Conservation (phyloP, 1,284 basidiomycete genomes). For the Ganoderma boninense region DNA sequence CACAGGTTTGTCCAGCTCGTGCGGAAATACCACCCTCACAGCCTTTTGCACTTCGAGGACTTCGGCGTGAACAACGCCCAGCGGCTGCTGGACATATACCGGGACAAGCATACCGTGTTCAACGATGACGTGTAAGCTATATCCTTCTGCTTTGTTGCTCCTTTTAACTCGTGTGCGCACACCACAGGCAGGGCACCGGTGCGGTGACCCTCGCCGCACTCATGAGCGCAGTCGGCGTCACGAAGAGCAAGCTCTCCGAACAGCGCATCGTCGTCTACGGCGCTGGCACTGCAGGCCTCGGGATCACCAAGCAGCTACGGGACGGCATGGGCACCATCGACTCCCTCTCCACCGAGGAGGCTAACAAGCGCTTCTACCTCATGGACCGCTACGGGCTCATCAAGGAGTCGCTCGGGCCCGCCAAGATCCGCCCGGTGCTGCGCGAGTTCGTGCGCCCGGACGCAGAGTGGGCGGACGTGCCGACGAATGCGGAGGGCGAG, state of each 20-base stretch:
- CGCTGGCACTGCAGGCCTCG: conserved; percentile 84
- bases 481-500: conserved; percentile 52
- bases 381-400: conserved; percentile 67
- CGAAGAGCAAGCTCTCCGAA: conserved; percentile 70
- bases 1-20: conserved; percentile 53
- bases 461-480: conserved; percentile 53
- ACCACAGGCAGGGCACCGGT: conserved; percentile 80
- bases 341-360: conserved; percentile 62
- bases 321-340: conserved; percentile 78
- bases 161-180: neutral
- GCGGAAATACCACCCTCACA: conserved; percentile 52
- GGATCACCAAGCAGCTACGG: conserved; percentile 75
- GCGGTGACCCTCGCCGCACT: conserved; percentile 81
- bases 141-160: no score
- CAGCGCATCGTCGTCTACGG: conserved; percentile 85
- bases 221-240: conserved; percentile 79
- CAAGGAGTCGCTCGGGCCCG: conserved; percentile 55
- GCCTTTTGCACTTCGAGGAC: conserved; percentile 79
- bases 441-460: conserved; percentile 63
- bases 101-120: conserved; percentile 72
- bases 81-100: conserved; percentile 73
- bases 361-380: conserved; percentile 73
- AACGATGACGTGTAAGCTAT: conserved; percentile 78
- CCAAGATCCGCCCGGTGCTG: conserved; percentile 59
- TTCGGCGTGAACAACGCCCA: conserved; percentile 81